Percentiles rank a stretch among this genome's conserved stretches.
Conservation (phyloP, 495 filamentous ascomycete species). For the Entonaema liquescens region DNA sequence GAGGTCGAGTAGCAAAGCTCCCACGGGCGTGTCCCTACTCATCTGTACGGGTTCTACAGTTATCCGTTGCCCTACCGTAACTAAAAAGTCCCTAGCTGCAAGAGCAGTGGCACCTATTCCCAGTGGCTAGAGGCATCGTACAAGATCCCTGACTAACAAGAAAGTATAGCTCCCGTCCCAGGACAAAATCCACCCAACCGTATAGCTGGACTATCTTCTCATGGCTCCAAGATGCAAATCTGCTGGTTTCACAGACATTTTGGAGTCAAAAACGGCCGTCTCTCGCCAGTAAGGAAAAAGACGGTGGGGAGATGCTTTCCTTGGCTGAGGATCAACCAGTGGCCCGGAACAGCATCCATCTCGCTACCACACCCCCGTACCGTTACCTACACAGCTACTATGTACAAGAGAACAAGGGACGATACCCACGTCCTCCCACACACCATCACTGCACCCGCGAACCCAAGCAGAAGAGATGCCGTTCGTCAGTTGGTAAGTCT, state of each 20-base stretch:
- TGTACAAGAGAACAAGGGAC: too few species aligned
- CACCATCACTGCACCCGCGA: conserved; percentile 28
- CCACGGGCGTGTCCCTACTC: neutral
- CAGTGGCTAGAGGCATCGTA: conserved; percentile 34
- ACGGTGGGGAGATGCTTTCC: conserved; percentile 40
- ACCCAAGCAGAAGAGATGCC: conserved; percentile 40
- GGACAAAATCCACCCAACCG: conserved; percentile 33
- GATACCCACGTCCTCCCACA: conserved; percentile 37
- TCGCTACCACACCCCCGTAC: conserved; percentile 39
- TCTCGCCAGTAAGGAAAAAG: conserved; percentile 22
- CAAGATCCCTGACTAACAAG: conserved; percentile 18
- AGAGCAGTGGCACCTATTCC: conserved; percentile 34
- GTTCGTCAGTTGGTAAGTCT: conserved; percentile 44
- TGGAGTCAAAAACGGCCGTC: conserved; percentile 20
- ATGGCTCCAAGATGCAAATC: conserved; percentile 14
- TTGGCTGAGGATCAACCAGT: conserved; percentile 47
- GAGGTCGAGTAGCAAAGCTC: conserved; percentile 2
- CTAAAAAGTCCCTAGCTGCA: conserved; percentile 27
- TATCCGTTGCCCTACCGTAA: conserved; percentile 39
- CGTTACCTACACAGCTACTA: conserved; percentile 18
- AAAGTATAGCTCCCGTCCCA: neutral
- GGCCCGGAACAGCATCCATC: conserved; percentile 44
- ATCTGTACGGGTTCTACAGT: conserved; percentile 13
- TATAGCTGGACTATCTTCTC: conserved; percentile 29
- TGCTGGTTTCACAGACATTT: conserved; percentile 32